Evolutionary conservation across 345 rosid species (phyloP), one percentile per base, ranked within the genome.

Genomic region (Syzygium jambos): DNA sequence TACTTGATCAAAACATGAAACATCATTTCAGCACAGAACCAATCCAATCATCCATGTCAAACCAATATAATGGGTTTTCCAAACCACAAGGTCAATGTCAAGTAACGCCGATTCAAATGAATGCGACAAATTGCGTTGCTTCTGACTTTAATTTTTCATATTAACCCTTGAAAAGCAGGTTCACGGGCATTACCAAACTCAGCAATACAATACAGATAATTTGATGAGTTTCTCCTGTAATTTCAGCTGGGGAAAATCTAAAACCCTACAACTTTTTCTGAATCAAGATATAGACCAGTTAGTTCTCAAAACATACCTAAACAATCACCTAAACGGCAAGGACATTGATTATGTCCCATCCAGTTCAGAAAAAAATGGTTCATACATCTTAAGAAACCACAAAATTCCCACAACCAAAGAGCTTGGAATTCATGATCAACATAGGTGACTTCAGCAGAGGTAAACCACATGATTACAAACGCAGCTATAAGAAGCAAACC

Each of bases 391-490:
- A 43, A 52, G 29, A 46, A n/a, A 78, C 34, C 61, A 38, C 0
- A 16, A 25, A 34, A 38, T 38, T 52, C 53, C 63, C 27, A 27
- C 41, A 53, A 43, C 27, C 5, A 0, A 43, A 41, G 27, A 49
- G 78, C 78, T 30, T 16, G 41, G 78, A 29, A 65, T 65, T 30
- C 41, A 65, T 8, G 85, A 87, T 86, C 55, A 41, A 94, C 97
- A 98, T 95, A 98, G 91, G 98, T 95, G 78, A 95, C 96, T 92
- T 95, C 97, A 51, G 98, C 98, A 53, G 96, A 96, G 89, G 95
- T 89, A 87, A 96, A 97, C 98, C 97, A 95, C 87, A 98, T 98
- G 87, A 98, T 85, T 90, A 96, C 99, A 91, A 98, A 99, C 55
- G 98, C 87, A 52, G 88, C 94, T 53, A 98, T 94, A 89, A 98